Evolutionary conservation across 163 green algal species (phyloP).

Genomic region (Scenedesmus sp.): DNA sequence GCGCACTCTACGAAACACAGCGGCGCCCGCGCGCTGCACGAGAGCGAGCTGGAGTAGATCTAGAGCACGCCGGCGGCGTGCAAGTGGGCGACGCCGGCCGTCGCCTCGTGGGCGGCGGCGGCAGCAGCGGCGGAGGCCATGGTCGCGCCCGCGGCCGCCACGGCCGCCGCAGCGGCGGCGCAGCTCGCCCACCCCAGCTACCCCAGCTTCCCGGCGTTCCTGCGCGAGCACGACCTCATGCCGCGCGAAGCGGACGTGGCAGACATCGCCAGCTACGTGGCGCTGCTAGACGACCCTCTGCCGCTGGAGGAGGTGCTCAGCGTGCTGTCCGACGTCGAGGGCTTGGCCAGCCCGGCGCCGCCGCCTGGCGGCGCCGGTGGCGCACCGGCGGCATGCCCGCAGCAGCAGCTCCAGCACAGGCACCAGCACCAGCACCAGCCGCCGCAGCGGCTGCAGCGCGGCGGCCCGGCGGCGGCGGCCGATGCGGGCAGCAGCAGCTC

Average conservation of each 20-base stretch:
- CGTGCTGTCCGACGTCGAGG: too few relatives aligned
- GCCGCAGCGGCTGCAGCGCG: too few relatives aligned
- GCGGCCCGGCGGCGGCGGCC: too few relatives aligned
- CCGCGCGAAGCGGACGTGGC: slow-evolving; percentile 61
- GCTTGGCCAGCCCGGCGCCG: too few relatives aligned
- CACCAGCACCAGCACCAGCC: slow-evolving; percentile 57
- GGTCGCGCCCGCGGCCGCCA: too few relatives aligned
- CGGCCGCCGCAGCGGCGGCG: background rate
- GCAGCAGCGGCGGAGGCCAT: background rate
- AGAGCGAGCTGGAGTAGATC: too few relatives aligned
- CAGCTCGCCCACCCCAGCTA: too few relatives aligned
- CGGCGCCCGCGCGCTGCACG: too few relatives aligned
- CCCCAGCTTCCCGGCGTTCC: slow-evolving; percentile 46
- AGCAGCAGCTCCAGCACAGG: slow-evolving; percentile 78
- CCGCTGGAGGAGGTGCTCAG: too few relatives aligned
- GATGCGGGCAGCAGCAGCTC: too few relatives aligned
- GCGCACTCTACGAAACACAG: too few relatives aligned
- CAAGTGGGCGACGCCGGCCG: background rate
- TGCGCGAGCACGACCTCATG: slow-evolving; percentile 25
- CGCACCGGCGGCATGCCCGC: slow-evolving; percentile 73
- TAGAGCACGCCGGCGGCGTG: background rate
- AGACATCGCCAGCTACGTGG: slow-evolving; percentile 73
- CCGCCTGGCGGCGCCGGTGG: slow-evolving; percentile 64
- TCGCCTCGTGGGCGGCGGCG: background rate
- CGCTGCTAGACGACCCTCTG: background rate